phyloP scores from a whole-genome alignment of 2,329 filamentous ascomycete species.

The Zasmidium angulare region DNA sequence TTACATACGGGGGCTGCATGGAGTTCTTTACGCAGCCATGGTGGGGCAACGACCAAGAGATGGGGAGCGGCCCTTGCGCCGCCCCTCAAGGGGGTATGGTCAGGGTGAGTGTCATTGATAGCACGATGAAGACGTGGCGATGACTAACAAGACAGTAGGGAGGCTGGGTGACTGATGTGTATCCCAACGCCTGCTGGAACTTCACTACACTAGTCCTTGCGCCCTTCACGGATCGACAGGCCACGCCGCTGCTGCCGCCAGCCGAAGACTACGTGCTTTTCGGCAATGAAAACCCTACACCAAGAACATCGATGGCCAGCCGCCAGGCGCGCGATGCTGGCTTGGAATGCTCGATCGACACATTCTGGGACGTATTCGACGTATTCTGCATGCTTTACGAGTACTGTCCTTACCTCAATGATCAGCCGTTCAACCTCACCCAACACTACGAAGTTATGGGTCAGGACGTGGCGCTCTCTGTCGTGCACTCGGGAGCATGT shows the following conservation, averaged over 20 bases:
- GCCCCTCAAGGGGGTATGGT: neutral
- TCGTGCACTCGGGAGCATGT: neutral
- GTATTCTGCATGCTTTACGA: neutral
- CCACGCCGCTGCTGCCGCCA: neutral
- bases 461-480: neutral
- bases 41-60: neutral
- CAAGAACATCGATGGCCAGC: neutral
- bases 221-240: neutral
- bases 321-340: neutral
- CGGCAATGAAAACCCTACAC: neutral
- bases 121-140: neutral
- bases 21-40: neutral
- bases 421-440: neutral
- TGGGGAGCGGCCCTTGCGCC: neutral
- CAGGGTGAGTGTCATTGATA: neutral
- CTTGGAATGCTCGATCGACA: neutral
- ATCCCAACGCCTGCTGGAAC: neutral
- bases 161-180: neutral
- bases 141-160: neutral
- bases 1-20: neutral
- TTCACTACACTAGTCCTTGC: neutral
- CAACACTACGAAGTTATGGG: neutral
- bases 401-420: neutral
- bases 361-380: neutral
- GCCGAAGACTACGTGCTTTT: neutral